A percentile compares a stretch with the other conserved stretches of the same genome.
Evolutionary conservation across 2,329 filamentous ascomycete species (phyloP).

Genomic region (Aspergillus jensenii): DNA sequence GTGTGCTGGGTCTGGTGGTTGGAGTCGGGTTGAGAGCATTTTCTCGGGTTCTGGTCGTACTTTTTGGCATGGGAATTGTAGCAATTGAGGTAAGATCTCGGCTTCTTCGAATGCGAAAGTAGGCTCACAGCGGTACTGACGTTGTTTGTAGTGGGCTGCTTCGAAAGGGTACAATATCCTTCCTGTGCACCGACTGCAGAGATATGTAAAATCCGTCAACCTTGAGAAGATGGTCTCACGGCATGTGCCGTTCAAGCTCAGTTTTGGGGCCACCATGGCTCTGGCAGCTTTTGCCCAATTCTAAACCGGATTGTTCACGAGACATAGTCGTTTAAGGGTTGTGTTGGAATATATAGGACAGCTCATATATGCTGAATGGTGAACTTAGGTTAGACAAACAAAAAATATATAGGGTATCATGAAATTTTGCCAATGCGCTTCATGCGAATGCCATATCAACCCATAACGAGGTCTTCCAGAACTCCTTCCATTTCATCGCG

Average conservation of each 20-base stretch:
- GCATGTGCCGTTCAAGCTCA: slow-evolving; percentile 47
- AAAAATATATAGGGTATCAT: slow-evolving; percentile 35
- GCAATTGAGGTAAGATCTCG: slow-evolving; percentile 40
- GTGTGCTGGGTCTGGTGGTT: slow-evolving; percentile 44
- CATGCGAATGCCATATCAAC: slow-evolving; percentile 20
- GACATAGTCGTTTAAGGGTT: background rate
- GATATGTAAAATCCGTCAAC: slow-evolving; percentile 42
- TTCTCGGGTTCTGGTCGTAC: slow-evolving; percentile 43
- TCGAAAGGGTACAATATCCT: slow-evolving; percentile 48
- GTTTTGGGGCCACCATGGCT: slow-evolving; percentile 46
- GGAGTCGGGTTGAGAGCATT: slow-evolving; percentile 47
- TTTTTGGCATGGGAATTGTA: slow-evolving; percentile 46
- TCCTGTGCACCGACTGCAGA: slow-evolving; percentile 41
- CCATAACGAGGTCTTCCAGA: slow-evolving; percentile 68
- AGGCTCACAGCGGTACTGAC: background rate
- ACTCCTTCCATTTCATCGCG: slow-evolving; percentile 87
- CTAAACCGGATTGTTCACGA: slow-evolving; percentile 14
- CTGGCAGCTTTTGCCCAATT: slow-evolving; percentile 48
- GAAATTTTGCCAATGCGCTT: slow-evolving; percentile 18
- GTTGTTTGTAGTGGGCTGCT: slow-evolving; percentile 41
- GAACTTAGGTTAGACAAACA: background rate
- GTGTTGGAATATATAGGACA: background rate
- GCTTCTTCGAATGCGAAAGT: background rate
- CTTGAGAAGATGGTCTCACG: slow-evolving; percentile 38
- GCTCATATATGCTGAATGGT: background rate